A percentile compares a stretch with the other conserved stretches of the same genome.
phyloP scores from a whole-genome alignment of 768 basidiomycete genomes.

The Kwoniella pini region DNA sequence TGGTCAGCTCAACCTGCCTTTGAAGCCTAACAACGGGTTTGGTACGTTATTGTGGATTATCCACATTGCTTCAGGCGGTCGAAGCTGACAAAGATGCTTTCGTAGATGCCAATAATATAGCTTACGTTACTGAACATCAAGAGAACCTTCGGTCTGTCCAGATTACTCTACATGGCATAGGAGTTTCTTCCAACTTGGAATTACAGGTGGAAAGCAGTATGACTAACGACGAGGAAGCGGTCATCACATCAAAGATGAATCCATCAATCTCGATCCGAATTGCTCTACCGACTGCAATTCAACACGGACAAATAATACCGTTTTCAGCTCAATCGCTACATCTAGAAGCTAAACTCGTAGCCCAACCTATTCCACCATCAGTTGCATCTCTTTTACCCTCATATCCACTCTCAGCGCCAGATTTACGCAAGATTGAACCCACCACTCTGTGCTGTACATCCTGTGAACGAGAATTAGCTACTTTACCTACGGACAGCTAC shows the following conservation, averaged over 20 bases:
- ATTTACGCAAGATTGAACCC: conserved; percentile 29
- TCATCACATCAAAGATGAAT: conserved; percentile 24
- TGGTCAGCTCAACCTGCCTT: not conserved
- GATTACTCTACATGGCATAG: conserved; percentile 63
- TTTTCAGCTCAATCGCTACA: conserved; percentile 24
- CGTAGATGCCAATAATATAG: conserved; percentile 53
- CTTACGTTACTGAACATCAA: conserved; percentile 74
- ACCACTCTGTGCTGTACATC: conserved; percentile 31
- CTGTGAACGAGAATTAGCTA: conserved; percentile 36
- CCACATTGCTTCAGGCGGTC: no score
- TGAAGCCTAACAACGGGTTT: not conserved
- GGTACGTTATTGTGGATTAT: no score
- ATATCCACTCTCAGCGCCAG: conserved; percentile 39
- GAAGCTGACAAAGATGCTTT: not conserved
- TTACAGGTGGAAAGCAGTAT: conserved; percentile 16
- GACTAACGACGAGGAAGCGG: conserved; percentile 10
- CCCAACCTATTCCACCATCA: conserved; percentile 24
- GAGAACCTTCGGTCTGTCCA: conserved; percentile 79
- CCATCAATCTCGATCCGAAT: conserved; percentile 16
- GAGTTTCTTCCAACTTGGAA: conserved; percentile 22
- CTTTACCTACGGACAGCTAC: conserved; percentile 56
- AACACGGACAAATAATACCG: conserved; percentile 19
- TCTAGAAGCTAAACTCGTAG: conserved; percentile 36
- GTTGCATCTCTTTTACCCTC: conserved; percentile 12
- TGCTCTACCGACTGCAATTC: conserved; percentile 28